These are phyloP conservation scores for Diaporthe ilicicola DNA, from an alignment of 2,329 filamentous ascomycete species.

Conservation along the genomic window DNA sequence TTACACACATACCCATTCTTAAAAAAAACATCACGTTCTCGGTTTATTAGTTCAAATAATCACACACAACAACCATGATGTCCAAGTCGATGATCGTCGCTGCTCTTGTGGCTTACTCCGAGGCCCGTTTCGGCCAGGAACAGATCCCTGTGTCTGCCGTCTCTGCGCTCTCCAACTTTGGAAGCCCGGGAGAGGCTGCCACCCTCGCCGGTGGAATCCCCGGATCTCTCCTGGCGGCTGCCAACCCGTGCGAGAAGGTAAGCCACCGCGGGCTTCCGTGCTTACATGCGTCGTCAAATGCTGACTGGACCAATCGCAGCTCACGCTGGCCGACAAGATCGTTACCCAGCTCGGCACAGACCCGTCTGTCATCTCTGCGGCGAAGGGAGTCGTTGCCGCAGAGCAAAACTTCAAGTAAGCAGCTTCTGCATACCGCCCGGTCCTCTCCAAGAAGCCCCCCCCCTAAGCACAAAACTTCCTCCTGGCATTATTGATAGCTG, in stretches of 20 bases:
- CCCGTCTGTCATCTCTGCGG: constrained; percentile 67
- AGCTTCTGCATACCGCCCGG: too few species aligned
- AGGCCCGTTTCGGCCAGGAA: constrained; percentile 72
- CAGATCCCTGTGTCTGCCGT: constrained; percentile 65
- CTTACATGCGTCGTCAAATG: constrained; percentile 33
- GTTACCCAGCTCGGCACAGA: constrained; percentile 67
- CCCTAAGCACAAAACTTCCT: too few species aligned
- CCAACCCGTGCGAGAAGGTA: constrained; percentile 72
- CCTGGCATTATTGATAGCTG: too few species aligned
- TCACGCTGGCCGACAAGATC: constrained; percentile 71
- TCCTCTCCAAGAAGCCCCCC: too few species aligned
- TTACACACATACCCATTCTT: background rate
- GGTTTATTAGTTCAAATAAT: background rate
- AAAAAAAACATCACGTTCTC: background rate
- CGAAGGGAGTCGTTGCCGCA: constrained; percentile 69
- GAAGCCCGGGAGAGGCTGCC: constrained; percentile 66
- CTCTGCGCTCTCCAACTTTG: constrained; percentile 60
- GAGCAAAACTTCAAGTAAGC: constrained; percentile 74
- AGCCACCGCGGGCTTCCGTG: constrained; percentile 9
- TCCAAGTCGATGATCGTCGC: constrained; percentile 51
- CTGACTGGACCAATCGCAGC: constrained; percentile 45
- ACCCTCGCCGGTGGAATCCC: constrained; percentile 71
- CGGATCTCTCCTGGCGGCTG: constrained; percentile 68
- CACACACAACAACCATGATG: constrained; percentile 48
- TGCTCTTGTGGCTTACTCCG: constrained; percentile 52